Base-by-base conservation (phyloP, 495 filamentous ascomycete species). In the Xanthoparmelia taractica region DNA sequence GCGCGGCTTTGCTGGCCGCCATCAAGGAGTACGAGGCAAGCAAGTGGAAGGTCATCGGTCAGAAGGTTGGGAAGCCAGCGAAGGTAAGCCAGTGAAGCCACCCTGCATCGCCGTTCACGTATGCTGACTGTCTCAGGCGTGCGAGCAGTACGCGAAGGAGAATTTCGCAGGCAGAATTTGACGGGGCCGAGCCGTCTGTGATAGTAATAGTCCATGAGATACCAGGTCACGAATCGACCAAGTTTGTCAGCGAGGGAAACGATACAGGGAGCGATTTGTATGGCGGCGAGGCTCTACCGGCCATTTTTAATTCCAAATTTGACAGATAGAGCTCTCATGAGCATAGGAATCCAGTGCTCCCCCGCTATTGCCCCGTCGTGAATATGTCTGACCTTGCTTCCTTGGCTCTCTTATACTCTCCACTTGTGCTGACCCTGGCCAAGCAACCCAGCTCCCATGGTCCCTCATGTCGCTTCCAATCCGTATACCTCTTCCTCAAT, bases 21-120 rank as follows among this genome's bases (percentile, higher is more conserved):
- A 98, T 98, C 80, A 97, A 97, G 73, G 94, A 98, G 72, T 98
- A 98, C 74, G 94, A 98, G 72, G 85, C 88, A 63, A 97, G 90
- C 75, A 97, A 97, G 74, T 98, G 94, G 94, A 98, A 98, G 77
- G 83, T 86, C 18, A 97, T 98, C 66, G 94, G 94, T 15, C 83
- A 85, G 70, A 98, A 97, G 76, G 91, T 98, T 65, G 92, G 93
- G 65, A 98, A 98, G 78, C 94, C 94, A 23, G 94, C 94, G 59
- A 98, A 98, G 83, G 91, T 95, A 73, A 54, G 76, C 69, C 43
- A 25, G 25, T 64, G 61, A 64, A 50, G 54, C 64, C 20, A 31
- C 20, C 33, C 18, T 18, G 37, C 1, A 33, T 62, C 33, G 10
- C 57, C 45, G 27, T 34, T 20, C 12, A 47, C 57, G 63, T 33